Evolutionary conservation across 2,329 filamentous ascomycete genomes (phyloP), one percentile per base, ranked within the genome.

Genomic region (Pezicula carpinea): DNA sequence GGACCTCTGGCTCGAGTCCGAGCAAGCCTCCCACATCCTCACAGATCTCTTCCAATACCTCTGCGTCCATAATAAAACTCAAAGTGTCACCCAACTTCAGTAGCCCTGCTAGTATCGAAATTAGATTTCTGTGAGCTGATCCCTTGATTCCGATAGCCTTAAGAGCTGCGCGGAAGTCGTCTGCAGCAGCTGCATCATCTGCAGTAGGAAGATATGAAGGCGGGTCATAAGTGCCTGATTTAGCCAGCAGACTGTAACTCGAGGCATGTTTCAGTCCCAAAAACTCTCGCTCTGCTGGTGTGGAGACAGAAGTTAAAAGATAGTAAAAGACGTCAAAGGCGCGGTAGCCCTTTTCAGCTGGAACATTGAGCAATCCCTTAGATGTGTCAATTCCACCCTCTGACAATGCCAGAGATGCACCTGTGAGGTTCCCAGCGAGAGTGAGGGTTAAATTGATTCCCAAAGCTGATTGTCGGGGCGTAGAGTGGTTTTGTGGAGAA

Each of bases 261-360:
- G 87, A 85, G 3, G 88, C 80, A 7, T 82, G 75, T 67, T 89
- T 87, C 23, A 99, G 77, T 21, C 86, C 83, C 13, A 99, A 72
- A 51, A 91, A 95, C 63, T 97, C 92, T 47, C 89, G 78, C 69
- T 99, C 93, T 2, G 89, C 85, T 4, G 86, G 82, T 1, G 89
- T 93, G 0, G 93, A 95, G 1, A 88, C 87, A n/a, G 87, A 90
- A 0, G 91, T 95, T 35, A 97, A 76, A 1, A 99, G 80, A 60
- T 96, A 97, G 70, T 99, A 97, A 64, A 99, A 97, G 42, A 95
- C 93, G 62, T 99, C 92, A 58, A 99, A 99, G 3, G 92, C 93
- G 53, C 93, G 84, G 66, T 89, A 89, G 11, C 93, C 93, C 6
- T 82, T 63, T 62, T 96, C 83, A 0, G 82, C 68, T 0, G 93